These are phyloP conservation scores for Hypoxylon sp. DNA, from an alignment of 2,329 filamentous ascomycete species.

Conservation along the genomic window DNA sequence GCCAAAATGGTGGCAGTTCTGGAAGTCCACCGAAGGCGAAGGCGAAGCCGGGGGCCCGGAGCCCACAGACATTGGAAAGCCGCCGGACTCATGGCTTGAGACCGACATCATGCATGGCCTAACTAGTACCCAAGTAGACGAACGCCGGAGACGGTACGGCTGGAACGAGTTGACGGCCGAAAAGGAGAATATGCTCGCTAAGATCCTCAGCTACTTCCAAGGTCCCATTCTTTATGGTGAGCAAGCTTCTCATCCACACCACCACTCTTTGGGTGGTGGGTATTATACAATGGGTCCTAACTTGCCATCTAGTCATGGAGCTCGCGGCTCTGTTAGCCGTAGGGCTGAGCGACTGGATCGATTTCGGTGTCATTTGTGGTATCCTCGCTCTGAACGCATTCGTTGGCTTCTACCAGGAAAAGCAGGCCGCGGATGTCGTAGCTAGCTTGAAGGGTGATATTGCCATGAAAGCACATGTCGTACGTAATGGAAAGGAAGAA, in stretches of 20 bases:
- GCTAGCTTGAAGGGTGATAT: slow-evolving; percentile 80
- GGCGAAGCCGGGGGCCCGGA: slow-evolving; percentile 48
- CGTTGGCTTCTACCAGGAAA: slow-evolving; percentile 84
- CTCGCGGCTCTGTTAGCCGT: slow-evolving; percentile 76
- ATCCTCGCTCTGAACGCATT: slow-evolving; percentile 78
- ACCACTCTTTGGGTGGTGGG: not conserved
- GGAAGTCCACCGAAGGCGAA: slow-evolving; percentile 52
- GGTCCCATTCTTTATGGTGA: slow-evolving; percentile 77
- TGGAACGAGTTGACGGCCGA: slow-evolving; percentile 75
- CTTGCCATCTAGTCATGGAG: slow-evolving; percentile 70
- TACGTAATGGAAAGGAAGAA: slow-evolving; percentile 72
- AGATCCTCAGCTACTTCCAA: slow-evolving; percentile 76
- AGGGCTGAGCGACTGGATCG: slow-evolving; percentile 79
- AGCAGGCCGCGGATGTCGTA: slow-evolving; percentile 80
- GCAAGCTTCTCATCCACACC: slow-evolving; percentile 41
- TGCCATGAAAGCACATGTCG: slow-evolving; percentile 74
- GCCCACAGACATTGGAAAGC: slow-evolving; percentile 51
- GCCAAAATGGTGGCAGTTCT: slow-evolving; percentile 68
- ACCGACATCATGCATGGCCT: slow-evolving; percentile 72
- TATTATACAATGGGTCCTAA: slow-evolving; percentile 12
- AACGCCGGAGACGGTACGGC: slow-evolving; percentile 69
- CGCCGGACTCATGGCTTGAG: slow-evolving; percentile 70
- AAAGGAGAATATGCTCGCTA: slow-evolving; percentile 75
- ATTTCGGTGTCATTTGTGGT: slow-evolving; percentile 80
- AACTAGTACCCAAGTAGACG: slow-evolving; percentile 62